These are phyloP conservation scores for Rhynchospora tenuis DNA, from an alignment of 176 grass and related monocot species.

Conservation along the genomic window DNA sequence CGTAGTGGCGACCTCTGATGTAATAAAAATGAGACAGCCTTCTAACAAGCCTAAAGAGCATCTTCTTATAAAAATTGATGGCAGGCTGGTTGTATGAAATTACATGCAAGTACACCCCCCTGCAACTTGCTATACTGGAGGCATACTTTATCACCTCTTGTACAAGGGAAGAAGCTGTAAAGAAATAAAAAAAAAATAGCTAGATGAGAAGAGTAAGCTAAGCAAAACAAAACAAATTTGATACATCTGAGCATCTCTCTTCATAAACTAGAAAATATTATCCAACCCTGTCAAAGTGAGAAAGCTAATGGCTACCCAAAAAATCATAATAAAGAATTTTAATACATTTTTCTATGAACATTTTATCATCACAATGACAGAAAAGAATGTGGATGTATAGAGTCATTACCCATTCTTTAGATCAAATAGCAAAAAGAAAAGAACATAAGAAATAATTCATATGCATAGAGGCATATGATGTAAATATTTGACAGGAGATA, in stretches of 20 bases:
- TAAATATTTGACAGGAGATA: neutral
- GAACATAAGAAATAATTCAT: neutral
- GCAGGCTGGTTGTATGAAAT: slow-evolving; percentile 96
- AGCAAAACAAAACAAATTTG: neutral
- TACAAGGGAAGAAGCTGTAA: slow-evolving; percentile 87
- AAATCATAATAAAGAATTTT: neutral
- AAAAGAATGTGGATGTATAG: neutral
- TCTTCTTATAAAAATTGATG: slow-evolving; percentile 97
- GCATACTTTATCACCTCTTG: slow-evolving; percentile 94
- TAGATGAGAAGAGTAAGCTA: neutral
- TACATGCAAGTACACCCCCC: slow-evolving; percentile 96
- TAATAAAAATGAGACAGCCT: slow-evolving; percentile 86
- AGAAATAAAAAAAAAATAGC: slow-evolving; percentile 4
- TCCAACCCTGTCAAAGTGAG: neutral
- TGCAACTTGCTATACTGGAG: slow-evolving; percentile 72
- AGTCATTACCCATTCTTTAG: neutral
- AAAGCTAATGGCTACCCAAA: neutral
- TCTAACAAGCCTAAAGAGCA: slow-evolving; percentile 84
- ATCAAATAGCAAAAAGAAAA: neutral
- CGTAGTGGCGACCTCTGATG: slow-evolving; percentile 84
- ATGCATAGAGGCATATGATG: neutral
- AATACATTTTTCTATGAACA: neutral
- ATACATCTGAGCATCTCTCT: neutral
- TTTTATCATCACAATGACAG: neutral
- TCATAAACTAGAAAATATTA: neutral